These are phyloP conservation scores for Takashimella tepidaria DNA, from an alignment of 1,284 basidiomycete species.

Conservation along the genomic window DNA sequence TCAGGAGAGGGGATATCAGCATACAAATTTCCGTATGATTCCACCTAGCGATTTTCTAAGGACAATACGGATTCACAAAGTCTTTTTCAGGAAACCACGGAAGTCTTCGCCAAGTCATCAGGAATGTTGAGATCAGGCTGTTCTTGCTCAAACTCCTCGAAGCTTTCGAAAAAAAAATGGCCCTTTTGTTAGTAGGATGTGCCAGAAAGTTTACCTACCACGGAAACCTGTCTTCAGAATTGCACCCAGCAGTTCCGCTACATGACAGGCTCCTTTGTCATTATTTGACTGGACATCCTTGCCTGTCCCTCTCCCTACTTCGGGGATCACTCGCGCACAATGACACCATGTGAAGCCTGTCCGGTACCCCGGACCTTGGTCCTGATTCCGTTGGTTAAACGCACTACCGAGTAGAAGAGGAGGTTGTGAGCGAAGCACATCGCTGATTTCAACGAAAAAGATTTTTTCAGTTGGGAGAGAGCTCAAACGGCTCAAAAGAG, in stretches of 20 bases:
- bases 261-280: background rate
- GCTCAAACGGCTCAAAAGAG: slow-evolving; percentile 8
- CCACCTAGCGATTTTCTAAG: too few relatives aligned
- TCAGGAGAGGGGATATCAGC: too few relatives aligned
- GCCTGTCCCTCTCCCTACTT: background rate
- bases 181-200: background rate
- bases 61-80: too few relatives aligned
- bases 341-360: slow-evolving; percentile 3
- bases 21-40: too few relatives aligned
- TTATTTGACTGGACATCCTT: background rate
- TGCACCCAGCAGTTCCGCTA: background rate
- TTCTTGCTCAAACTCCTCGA: background rate
- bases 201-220: background rate
- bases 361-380: background rate
- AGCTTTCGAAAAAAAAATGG: background rate
- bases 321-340: background rate
- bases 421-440: slow-evolving; percentile 10
- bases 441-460: slow-evolving; percentile 17
- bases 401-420: slow-evolving; percentile 9
- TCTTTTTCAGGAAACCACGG: background rate
- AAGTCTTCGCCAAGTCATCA: background rate
- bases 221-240: background rate
- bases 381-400: slow-evolving; percentile 12
- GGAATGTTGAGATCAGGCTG: background rate
- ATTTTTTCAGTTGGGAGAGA: slow-evolving; percentile 13